These are phyloP conservation scores for Syncephalastrum contaminatum DNA, from an alignment of 371 early-diverging fungal genomes.

Conservation along the genomic window DNA sequence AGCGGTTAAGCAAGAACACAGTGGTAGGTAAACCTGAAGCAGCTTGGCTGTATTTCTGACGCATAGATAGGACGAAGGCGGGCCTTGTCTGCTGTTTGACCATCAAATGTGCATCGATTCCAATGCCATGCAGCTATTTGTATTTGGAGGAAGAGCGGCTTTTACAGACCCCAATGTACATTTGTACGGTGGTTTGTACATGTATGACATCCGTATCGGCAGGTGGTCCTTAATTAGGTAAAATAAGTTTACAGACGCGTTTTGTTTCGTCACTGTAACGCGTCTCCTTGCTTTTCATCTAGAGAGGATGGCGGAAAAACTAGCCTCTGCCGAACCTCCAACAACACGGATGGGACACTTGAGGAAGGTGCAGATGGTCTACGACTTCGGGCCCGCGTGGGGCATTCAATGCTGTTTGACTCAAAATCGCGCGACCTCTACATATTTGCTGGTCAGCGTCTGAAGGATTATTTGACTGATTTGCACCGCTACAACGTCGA, in stretches of 20 bases:
- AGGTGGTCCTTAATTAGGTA: slow-evolving; percentile 70
- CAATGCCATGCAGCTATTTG: slow-evolving; percentile 66
- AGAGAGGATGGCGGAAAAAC: slow-evolving; percentile 18
- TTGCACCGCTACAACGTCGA: slow-evolving; percentile 82
- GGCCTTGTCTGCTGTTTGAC: slow-evolving; percentile 90
- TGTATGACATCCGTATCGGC: slow-evolving; percentile 64
- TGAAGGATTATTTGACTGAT: slow-evolving; percentile 75
- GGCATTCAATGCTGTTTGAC: slow-evolving; percentile 91
- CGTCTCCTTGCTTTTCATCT: background rate
- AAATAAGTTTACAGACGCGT: slow-evolving; percentile 20
- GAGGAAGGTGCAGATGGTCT: slow-evolving; percentile 3
- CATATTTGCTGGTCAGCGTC: slow-evolving; percentile 88
- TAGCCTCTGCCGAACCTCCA: background rate
- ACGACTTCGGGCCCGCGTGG: slow-evolving; percentile 77
- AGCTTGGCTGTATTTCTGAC: background rate
- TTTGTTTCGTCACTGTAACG: background rate
- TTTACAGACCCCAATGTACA: slow-evolving; percentile 56
- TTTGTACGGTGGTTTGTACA: slow-evolving; percentile 83
- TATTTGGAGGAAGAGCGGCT: slow-evolving; percentile 89
- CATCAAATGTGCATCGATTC: slow-evolving; percentile 94
- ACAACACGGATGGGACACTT: background rate
- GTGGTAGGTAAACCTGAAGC: slow-evolving; percentile 32
- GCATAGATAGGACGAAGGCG: slow-evolving; percentile 55
- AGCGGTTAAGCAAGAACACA: slow-evolving; percentile 73
- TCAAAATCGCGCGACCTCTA: slow-evolving; percentile 68